Evolutionary conservation across 768 basidiomycete species (phyloP), one percentile per base, ranked within the genome.

Genomic region (Tremella mesenterica): DNA sequence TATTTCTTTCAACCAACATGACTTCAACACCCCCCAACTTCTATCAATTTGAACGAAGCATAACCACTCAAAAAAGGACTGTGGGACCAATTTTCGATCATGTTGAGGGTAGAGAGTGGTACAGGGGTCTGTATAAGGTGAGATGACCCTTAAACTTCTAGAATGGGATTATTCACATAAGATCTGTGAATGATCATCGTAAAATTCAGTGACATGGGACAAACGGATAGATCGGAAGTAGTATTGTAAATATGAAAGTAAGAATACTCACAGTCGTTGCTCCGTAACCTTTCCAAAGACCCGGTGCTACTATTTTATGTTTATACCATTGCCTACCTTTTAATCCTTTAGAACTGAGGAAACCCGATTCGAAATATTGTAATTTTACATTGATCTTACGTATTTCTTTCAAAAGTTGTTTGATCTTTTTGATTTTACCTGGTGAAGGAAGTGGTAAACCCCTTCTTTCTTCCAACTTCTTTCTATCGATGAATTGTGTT

Each of bases 251-350:
- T n/a, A n/a, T n/a, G n/a, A n/a, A n/a, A n/a, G n/a, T n/a, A 23
- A 46, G 14, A 8, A 28, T 8, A 59, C 58, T 54, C 31, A 61
- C 59, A 18, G 71, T 70, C 12, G 69, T 69, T 1, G 67, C 65
- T 4, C 67, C 69, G 49, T 71, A 69, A n/a, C 63, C 73, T 1
- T 72, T 57, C 72, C 72, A 74, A 20, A 53, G 45, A 33, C 73
- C 73, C 0, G 73, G 73, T 13, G 73, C 73, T 21, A 63, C 65
- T 7, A 66, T 69, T 30, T 69, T 69, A 52, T 74, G 73, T 44
- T 63, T 61, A 55, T 73, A 74, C 73, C 73, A 74, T 50, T 71
- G 69, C 36, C 73, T 56, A 16, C 69, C 69, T 50, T 62, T 69
- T 39, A 74, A 64, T 8, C 71, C 71, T 9, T 67, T 58, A 33